Conservation (phyloP, 495 filamentous ascomycete species). For the Cercophora samala region DNA sequence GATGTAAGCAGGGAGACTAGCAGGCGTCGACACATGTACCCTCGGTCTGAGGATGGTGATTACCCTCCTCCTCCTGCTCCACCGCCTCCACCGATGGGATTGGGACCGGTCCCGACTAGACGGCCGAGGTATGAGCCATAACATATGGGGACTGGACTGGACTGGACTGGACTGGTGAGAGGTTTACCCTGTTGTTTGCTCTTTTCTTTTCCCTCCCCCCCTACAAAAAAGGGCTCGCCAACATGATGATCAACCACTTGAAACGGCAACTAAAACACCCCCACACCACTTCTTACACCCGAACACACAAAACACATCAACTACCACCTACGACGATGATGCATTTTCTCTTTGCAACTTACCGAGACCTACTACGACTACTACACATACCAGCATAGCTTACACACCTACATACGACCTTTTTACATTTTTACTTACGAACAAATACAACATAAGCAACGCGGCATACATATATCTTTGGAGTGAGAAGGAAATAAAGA, state of each 20-base stretch:
- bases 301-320: no score
- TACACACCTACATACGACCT: no score
- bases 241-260: no score
- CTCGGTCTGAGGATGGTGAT: conserved; percentile 28
- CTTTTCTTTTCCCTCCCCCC: no score
- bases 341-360: no score
- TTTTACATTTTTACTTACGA: no score
- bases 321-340: no score
- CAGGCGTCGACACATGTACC: conserved; percentile 43
- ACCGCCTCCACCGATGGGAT: conserved; percentile 2
- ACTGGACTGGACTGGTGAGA: not conserved
- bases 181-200: not conserved
- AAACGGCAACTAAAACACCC: no score
- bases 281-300: no score
- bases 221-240: no score
- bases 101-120: conserved; percentile 1
- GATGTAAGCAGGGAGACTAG: conserved; percentile 37
- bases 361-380: no score
- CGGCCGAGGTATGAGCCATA: conserved; percentile 10
- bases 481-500: not conserved
- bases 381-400: no score
- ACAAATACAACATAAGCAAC: not conserved
- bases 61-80: conserved; percentile 14
- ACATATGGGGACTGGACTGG: not conserved
- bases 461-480: not conserved